Percentiles rank a stretch among this genome's conserved stretches.
Conservation (phyloP, 306 rosid genomes). For the Pyrus betulifolia region DNA sequence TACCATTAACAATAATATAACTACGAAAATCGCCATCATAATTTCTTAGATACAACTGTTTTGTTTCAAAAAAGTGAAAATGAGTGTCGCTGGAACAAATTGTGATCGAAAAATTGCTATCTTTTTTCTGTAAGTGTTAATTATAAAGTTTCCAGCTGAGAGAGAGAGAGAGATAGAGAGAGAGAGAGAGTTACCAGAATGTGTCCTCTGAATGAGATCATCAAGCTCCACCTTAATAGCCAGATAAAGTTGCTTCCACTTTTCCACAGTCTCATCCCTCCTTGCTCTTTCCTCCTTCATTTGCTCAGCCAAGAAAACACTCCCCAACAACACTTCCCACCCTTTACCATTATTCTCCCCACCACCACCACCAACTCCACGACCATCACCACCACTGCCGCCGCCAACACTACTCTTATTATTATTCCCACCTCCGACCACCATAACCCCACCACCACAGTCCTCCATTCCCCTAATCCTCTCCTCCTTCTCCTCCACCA, state of each 20-base stretch:
- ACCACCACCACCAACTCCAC: not conserved
- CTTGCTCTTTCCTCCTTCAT: slow-evolving; percentile 69
- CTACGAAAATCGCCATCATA: not conserved
- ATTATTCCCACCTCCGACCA: not conserved
- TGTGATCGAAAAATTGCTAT: no score
- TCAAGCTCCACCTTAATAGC: slow-evolving; percentile 85
- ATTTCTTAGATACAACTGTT: not conserved
- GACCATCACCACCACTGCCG: slow-evolving; percentile 13
- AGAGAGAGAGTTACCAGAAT: slow-evolving; percentile 27
- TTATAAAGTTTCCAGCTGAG: not conserved
- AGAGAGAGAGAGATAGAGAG: not conserved
- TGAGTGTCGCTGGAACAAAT: not conserved
- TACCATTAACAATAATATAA: not conserved
- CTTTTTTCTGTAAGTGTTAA: no score
- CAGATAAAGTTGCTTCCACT: slow-evolving; percentile 92
- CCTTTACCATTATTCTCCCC: slow-evolving; percentile 17
- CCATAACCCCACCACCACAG: not conserved
- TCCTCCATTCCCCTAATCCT: slow-evolving; percentile 41
- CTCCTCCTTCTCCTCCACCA: slow-evolving; percentile 59
- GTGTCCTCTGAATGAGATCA: slow-evolving; percentile 83
- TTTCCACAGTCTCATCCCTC: slow-evolving; percentile 82
- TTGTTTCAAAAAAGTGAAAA: not conserved
- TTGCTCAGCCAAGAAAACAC: slow-evolving; percentile 41
- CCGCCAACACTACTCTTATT: slow-evolving; percentile 12
- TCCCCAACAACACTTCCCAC: slow-evolving; percentile 15